Conservation (phyloP, 2,329 filamentous ascomycete genomes). For the Aspergillus flavus region DNA sequence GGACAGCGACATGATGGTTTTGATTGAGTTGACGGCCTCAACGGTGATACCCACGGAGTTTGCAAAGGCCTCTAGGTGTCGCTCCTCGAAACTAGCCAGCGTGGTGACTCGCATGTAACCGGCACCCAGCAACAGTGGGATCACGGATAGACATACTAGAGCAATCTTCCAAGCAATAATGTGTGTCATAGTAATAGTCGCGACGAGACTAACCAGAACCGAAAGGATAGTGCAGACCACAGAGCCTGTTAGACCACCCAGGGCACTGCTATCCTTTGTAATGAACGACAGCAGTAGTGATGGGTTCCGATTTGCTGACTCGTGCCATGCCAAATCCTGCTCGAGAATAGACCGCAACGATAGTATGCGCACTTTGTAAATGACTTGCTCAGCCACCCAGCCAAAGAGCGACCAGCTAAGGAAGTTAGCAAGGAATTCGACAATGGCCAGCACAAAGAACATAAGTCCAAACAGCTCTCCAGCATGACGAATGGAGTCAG, state of each 20-base stretch:
- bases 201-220: slow-evolving; percentile 68
- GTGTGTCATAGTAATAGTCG: slow-evolving; percentile 68
- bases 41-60: slow-evolving; percentile 55
- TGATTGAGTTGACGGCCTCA: slow-evolving; percentile 57
- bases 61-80: slow-evolving; percentile 54
- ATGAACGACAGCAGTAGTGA: slow-evolving; percentile 66
- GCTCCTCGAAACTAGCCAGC: slow-evolving; percentile 61
- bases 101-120: slow-evolving; percentile 69
- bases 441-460: slow-evolving; percentile 62
- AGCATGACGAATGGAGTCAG: slow-evolving; percentile 56
- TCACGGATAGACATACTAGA: slow-evolving; percentile 68
- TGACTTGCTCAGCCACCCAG: slow-evolving; percentile 63
- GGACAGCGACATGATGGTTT: slow-evolving; percentile 55
- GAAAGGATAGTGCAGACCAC: slow-evolving; percentile 71
- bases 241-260: slow-evolving; percentile 70
- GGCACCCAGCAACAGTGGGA: slow-evolving; percentile 69
- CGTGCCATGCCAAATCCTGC: slow-evolving; percentile 72
- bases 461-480: slow-evolving; percentile 60
- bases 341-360: slow-evolving; percentile 67
- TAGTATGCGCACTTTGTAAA: slow-evolving; percentile 65
- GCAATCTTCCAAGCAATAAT: slow-evolving; percentile 77
- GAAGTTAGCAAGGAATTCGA: slow-evolving; percentile 64
- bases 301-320: slow-evolving; percentile 64
- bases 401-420: slow-evolving; percentile 62
- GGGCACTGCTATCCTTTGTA: slow-evolving; percentile 67